These are phyloP conservation scores for Fusarium robinianum DNA, from an alignment of 2,329 filamentous ascomycete genomes.

Conservation along the genomic window DNA sequence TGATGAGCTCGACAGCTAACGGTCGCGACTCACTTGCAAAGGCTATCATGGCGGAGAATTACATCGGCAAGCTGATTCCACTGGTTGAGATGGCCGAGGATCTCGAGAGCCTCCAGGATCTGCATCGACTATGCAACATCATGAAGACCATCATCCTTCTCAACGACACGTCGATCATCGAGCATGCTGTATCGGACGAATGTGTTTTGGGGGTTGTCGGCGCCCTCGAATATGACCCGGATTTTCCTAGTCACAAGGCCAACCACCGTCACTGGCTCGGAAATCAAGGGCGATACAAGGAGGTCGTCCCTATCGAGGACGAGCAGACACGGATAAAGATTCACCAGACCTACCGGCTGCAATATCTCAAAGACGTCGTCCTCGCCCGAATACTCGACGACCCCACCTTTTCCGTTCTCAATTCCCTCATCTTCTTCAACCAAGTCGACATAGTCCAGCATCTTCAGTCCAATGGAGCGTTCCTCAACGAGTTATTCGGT, in stretches of 20 bases:
- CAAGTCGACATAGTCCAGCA: constrained; percentile 98
- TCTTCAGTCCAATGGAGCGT: constrained; percentile 78
- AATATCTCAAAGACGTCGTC: constrained; percentile 98
- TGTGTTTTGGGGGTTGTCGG: constrained; percentile 91
- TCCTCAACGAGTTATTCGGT: constrained; percentile 83
- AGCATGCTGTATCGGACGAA: constrained; percentile 88
- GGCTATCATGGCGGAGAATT: constrained; percentile 82
- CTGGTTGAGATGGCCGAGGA: constrained; percentile 89
- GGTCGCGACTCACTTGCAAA: constrained; percentile 88
- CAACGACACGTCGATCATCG: constrained; percentile 94
- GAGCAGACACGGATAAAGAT: constrained; percentile 84
- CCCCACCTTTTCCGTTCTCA: constrained; percentile 95
- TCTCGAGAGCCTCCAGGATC: constrained; percentile 80
- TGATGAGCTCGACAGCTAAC: constrained; percentile 71
- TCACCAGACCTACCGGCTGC: constrained; percentile 91
- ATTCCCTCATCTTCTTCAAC: constrained; percentile 98
- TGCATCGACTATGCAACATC: constrained; percentile 94
- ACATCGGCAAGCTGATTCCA: constrained; percentile 84
- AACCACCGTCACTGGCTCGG: constrained; percentile 94
- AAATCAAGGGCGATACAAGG: constrained; percentile 88
- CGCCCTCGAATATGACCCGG: constrained; percentile 95
- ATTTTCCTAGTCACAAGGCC: constrained; percentile 96
- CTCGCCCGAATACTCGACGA: constrained; percentile 95
- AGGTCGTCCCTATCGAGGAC: constrained; percentile 92
- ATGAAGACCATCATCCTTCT: constrained; percentile 95